These are phyloP conservation scores for Ilyonectria robusta DNA, from an alignment of 2,329 filamentous ascomycete genomes.

Conservation along the genomic window DNA sequence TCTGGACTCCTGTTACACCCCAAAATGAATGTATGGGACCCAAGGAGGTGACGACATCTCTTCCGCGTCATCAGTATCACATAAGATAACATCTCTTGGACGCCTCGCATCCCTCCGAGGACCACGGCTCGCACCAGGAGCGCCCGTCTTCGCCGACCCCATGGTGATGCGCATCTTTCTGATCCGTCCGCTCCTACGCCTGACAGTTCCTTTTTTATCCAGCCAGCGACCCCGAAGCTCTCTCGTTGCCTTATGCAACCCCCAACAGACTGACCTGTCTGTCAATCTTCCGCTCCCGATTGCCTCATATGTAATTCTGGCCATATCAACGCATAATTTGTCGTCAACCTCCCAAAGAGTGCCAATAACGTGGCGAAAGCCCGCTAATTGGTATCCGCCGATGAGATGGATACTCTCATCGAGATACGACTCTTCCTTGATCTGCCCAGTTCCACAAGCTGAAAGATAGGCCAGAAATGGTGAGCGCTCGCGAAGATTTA, in stretches of 20 bases:
- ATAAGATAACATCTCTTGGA: background rate
- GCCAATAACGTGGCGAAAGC: slow-evolving; percentile 22
- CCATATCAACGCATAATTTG: background rate
- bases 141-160: background rate
- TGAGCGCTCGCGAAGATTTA: slow-evolving; percentile 23
- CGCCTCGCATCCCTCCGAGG: background rate
- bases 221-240: background rate
- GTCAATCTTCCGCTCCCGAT: background rate
- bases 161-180: background rate
- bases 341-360: slow-evolving; percentile 21
- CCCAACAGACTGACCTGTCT: slow-evolving; percentile 11
- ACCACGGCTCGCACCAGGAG: background rate
- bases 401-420: slow-evolving; percentile 58
- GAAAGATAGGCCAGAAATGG: slow-evolving; percentile 57
- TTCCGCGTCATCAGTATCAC: background rate
- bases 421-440: slow-evolving; percentile 33
- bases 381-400: slow-evolving; percentile 12
- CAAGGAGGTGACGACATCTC: background rate
- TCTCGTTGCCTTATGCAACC: slow-evolving; percentile 6
- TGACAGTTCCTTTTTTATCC: background rate
- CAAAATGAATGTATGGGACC: background rate
- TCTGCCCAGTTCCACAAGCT: slow-evolving; percentile 52
- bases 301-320: slow-evolving; percentile 1
- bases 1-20: background rate
- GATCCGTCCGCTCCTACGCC: background rate